Evolutionary conservation across 805 yeast species (phyloP).

Genomic region (Starmerella vaccinii): DNA sequence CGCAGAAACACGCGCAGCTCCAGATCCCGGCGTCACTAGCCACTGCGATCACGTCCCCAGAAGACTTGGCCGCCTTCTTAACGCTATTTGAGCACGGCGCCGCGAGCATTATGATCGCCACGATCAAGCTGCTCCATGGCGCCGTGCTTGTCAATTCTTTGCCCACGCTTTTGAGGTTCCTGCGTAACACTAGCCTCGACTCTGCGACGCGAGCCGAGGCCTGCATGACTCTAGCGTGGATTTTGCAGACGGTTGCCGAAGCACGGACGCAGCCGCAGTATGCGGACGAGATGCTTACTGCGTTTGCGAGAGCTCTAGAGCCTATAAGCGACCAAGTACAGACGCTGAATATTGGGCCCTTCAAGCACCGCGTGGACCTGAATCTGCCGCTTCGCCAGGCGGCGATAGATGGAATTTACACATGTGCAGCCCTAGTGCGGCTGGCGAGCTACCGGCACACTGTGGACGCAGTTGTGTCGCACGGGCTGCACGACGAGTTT

Average conservation of each 20-base stretch:
- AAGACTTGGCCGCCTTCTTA: not conserved
- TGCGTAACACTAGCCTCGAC: not conserved
- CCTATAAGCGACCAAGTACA: constrained; percentile 7
- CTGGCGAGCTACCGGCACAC: constrained; percentile 22
- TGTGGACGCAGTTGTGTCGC: constrained; percentile 36
- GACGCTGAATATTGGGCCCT: constrained; percentile 67
- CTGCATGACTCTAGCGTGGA: constrained; percentile 7
- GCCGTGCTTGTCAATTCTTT: constrained; percentile 6
- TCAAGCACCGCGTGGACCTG: constrained; percentile 69
- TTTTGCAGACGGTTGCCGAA: not conserved
- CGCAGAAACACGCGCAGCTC: not conserved
- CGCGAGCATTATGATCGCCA: not conserved
- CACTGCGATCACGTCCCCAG: not conserved
- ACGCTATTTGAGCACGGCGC: constrained; percentile 3
- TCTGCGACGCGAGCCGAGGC: constrained; percentile 9
- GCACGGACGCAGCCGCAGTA: not conserved
- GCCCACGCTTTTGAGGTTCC: not conserved
- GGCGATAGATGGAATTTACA: constrained; percentile 57
- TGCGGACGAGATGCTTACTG: not conserved
- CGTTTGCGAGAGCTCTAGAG: constrained; percentile 2
- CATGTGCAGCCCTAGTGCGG: constrained; percentile 24
- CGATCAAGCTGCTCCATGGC: constrained; percentile 7
- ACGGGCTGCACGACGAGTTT: constrained; percentile 52
- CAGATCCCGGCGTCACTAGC: not conserved
- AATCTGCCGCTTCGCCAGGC: constrained; percentile 65